Evolutionary conservation across 208 protist species (phyloP).

Genomic region (Blechomonas ayalai): DNA sequence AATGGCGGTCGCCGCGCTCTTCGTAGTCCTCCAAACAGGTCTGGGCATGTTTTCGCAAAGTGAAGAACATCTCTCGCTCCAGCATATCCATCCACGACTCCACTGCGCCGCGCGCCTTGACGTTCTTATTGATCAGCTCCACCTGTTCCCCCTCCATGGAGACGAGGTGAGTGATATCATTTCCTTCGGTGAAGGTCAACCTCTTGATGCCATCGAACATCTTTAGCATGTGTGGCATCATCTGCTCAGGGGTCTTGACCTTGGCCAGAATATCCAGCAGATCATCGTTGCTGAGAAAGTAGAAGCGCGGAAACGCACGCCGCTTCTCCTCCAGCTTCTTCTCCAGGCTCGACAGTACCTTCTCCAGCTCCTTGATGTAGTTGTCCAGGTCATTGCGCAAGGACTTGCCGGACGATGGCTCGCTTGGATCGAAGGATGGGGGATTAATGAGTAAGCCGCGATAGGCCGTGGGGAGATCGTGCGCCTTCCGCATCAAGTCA

Average conservation of each 20-base stretch:
- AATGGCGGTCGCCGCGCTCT: conserved; percentile 46
- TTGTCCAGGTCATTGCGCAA: conserved; percentile 81
- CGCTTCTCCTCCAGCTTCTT: conserved; percentile 96
- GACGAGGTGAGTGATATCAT: conserved; percentile 88
- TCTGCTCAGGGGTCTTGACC: conserved; percentile 94
- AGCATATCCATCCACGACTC: conserved; percentile 95
- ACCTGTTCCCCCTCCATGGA: conserved; percentile 90
- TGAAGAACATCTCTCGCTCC: conserved; percentile 92
- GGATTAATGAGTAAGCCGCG: conserved; percentile 84
- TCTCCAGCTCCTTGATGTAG: conserved; percentile 92
- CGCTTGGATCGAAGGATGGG: conserved; percentile 56
- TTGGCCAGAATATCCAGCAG: conserved; percentile 98
- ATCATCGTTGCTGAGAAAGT: conserved; percentile 96
- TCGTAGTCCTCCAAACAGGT: conserved; percentile 87
- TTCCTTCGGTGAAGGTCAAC: conserved; percentile 61
- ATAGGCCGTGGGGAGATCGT: conserved; percentile 88
- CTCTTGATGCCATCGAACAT: conserved; percentile 96
- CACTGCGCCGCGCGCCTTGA: conserved; percentile 93
- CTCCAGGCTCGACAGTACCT: conserved; percentile 92
- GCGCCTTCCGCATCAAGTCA: conserved; percentile 92
- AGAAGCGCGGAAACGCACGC: conserved; percentile 95
- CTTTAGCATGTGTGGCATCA: conserved; percentile 97
- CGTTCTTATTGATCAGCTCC: conserved; percentile 87
- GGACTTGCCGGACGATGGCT: conserved; percentile 33
- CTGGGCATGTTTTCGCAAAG: conserved; percentile 84